Evolutionary conservation across 495 filamentous ascomycete species (phyloP).

Genomic region (Penicillium longicatenatum): DNA sequence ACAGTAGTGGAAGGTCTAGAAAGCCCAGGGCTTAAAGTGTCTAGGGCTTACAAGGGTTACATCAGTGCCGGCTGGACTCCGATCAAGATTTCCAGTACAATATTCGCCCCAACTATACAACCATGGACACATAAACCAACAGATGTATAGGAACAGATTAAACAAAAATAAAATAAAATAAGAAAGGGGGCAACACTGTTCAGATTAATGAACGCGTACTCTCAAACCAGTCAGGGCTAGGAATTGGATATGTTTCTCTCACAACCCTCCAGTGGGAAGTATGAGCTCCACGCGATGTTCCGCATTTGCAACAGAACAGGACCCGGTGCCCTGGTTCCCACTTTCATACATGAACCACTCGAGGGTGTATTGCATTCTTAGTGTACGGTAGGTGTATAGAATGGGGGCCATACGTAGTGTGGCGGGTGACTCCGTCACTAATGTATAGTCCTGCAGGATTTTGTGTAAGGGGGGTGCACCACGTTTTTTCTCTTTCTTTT

Average conservation of each 20-base stretch:
- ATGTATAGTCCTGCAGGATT: constrained; percentile 1
- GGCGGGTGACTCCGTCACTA: background rate
- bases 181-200: too few species aligned
- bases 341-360: background rate
- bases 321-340: background rate
- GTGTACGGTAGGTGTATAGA: background rate
- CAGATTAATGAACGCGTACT: constrained; percentile 3
- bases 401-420: background rate
- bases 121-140: background rate
- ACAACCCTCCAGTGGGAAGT: background rate
- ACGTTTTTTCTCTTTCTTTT: constrained; percentile 5
- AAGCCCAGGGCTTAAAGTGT: background rate
- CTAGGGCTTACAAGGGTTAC: constrained; percentile 1
- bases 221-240: background rate
- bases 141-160: background rate
- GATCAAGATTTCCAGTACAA: constrained; percentile 7
- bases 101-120: background rate
- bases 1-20: background rate
- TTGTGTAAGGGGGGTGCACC: background rate
- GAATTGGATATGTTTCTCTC: constrained; percentile 17
- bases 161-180: too few species aligned
- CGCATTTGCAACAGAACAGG: constrained; percentile 1
- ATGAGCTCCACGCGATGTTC: background rate
- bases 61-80: constrained; percentile 11
- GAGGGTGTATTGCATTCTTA: background rate